phyloP scores from a whole-genome alignment of 2,329 filamentous ascomycete species.

The Aureobasidium lini region DNA sequence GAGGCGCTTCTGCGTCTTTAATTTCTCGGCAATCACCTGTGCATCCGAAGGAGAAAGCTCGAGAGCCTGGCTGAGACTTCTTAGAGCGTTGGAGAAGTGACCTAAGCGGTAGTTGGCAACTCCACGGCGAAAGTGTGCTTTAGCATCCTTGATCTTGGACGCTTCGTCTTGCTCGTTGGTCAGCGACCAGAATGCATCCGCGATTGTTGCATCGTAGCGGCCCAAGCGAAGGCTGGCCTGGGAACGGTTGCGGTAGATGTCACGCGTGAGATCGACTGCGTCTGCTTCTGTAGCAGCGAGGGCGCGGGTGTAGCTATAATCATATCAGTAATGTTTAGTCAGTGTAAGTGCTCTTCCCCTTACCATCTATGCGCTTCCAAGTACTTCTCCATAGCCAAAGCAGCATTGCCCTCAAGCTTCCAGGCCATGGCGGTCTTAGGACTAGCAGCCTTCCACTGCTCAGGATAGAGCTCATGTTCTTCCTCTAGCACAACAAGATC shows the following conservation, averaged over 20 bases:
- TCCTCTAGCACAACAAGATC: constrained; percentile 19
- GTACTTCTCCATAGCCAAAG: constrained; percentile 17
- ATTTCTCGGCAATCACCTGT: constrained; percentile 14
- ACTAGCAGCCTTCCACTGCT: constrained; percentile 2
- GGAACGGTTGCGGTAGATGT: constrained; percentile 22
- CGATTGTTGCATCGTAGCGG: constrained; percentile 18
- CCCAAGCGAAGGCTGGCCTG: constrained; percentile 16
- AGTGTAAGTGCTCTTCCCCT: neutral
- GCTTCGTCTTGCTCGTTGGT: neutral
- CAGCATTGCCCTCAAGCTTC: constrained; percentile 20
- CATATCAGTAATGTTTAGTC: neutral
- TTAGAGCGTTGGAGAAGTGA: constrained; percentile 14
- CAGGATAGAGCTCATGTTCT: constrained; percentile 6
- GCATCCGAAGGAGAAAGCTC: constrained; percentile 16
- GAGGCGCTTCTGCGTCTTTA: constrained; percentile 15
- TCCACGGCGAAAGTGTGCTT: constrained; percentile 21
- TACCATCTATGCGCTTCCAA: constrained; percentile 13
- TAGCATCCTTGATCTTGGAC: constrained; percentile 15
- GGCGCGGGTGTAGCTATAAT: neutral
- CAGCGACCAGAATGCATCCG: constrained; percentile 18
- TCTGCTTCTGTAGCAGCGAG: neutral
- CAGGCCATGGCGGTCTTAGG: constrained; percentile 4
- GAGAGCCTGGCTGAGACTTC: constrained; percentile 13
- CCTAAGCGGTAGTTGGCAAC: constrained; percentile 21
- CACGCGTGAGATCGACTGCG: neutral